Evolutionary conservation across 2,329 filamentous ascomycete genomes (phyloP).

Genomic region (Calonectria leucothoes): DNA sequence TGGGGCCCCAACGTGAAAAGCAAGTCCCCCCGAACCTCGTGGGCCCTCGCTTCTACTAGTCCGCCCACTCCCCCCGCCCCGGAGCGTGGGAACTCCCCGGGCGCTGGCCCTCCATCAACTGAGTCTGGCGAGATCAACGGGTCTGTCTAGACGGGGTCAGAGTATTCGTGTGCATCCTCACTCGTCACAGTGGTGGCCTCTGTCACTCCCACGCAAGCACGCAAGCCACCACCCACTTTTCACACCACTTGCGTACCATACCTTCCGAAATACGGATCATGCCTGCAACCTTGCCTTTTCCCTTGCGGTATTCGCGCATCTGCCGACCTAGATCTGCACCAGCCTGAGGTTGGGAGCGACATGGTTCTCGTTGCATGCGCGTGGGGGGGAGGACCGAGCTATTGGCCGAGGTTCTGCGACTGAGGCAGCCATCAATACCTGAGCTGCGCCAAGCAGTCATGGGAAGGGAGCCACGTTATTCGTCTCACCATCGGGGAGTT

Average conservation of each 20-base stretch:
- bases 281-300: conserved; percentile 10
- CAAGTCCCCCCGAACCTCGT: conserved; percentile 34
- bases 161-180: conserved; percentile 2
- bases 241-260: conserved; percentile 20
- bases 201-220: conserved; percentile 19
- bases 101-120: neutral
- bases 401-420: conserved; percentile 20
- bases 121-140: neutral
- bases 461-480: neutral
- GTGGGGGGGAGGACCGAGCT: conserved; percentile 31
- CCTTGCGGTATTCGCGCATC: conserved; percentile 27
- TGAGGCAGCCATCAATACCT: conserved; percentile 29
- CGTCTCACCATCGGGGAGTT: conserved; percentile 19
- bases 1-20: conserved; percentile 33
- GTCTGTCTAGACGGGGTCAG: conserved; percentile 5
- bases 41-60: conserved; percentile 31
- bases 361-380: conserved; percentile 31
- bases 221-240: conserved; percentile 9
- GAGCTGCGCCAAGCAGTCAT: neutral
- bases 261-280: conserved; percentile 8
- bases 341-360: conserved; percentile 31
- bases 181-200: neutral
- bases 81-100: conserved; percentile 19
- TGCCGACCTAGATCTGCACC: conserved; percentile 39
- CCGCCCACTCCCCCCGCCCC: conserved; percentile 6